Evolutionary conservation across 73 alveolate species (phyloP).

Genomic region (Paramecium tetraurelia): DNA sequence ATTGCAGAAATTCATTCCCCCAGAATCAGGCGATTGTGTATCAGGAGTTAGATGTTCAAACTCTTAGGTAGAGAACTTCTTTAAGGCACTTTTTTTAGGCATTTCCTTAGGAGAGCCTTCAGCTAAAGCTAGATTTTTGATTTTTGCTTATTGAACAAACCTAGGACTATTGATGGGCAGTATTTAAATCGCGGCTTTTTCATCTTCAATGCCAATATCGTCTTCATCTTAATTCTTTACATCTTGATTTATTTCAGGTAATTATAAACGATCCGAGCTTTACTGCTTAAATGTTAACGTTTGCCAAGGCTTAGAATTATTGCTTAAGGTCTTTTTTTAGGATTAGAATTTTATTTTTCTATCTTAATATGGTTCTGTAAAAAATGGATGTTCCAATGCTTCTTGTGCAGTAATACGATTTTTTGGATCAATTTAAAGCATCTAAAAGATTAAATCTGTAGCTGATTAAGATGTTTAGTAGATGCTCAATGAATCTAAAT

Average conservation of each 20-base stretch:
- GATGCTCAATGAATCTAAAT: not conserved
- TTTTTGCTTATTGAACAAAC: not conserved
- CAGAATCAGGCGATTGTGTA: constrained; percentile 9
- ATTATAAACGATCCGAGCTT: not conserved
- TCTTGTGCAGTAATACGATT: constrained; percentile 78
- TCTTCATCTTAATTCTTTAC: not conserved
- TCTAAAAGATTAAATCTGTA: constrained; percentile 60
- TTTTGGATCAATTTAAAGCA: constrained; percentile 75
- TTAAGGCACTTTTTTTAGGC: not conserved
- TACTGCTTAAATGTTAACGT: not conserved
- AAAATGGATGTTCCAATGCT: constrained; percentile 75
- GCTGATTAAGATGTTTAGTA: constrained; percentile 34
- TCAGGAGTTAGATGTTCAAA: not conserved
- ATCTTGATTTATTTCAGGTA: not conserved
- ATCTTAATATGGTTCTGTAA: not conserved
- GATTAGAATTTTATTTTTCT: not conserved
- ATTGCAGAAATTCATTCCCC: not conserved
- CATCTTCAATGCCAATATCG: constrained; percentile 2
- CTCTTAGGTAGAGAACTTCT: not conserved
- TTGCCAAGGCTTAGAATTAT: not conserved
- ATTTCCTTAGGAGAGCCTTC: not conserved
- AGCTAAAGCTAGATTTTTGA: not conserved
- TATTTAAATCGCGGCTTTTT: not conserved
- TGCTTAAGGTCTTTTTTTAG: not conserved
- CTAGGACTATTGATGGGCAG: constrained; percentile 11